Percentiles rank a stretch among this genome's conserved stretches.
Conservation (phyloP, 129 eudicot species). For the Flaveria bidentis region DNA sequence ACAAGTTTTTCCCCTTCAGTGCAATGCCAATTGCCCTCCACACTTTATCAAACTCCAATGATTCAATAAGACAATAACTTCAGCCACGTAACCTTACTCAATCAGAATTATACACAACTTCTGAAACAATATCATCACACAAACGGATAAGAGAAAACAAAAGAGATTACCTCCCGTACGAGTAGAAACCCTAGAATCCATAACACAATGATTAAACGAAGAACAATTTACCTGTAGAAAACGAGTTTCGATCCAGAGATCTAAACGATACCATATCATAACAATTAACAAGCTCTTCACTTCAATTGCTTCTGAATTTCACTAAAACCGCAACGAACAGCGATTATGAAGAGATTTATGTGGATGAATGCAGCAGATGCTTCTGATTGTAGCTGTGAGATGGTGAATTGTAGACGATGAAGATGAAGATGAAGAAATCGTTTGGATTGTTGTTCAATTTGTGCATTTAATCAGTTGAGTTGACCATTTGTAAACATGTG, state of each 20-base stretch:
- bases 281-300: neutral
- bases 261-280: neutral
- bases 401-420: slow-evolving; percentile 11
- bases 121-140: neutral
- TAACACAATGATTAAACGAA: neutral
- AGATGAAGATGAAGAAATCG: slow-evolving; percentile 2
- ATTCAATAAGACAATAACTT: neutral
- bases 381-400: slow-evolving; percentile 17
- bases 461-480: slow-evolving; percentile 4
- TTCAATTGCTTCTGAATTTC: slow-evolving; percentile 12
- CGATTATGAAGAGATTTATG: slow-evolving; percentile 2
- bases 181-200: slow-evolving; percentile 17
- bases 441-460: neutral
- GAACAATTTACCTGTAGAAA: slow-evolving; percentile 25
- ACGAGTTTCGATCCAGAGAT: slow-evolving; percentile 19
- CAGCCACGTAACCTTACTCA: neutral
- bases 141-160: slow-evolving; percentile 14
- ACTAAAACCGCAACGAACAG: slow-evolving; percentile 12
- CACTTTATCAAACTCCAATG: neutral
- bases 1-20: neutral
- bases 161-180: neutral
- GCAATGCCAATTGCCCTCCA: slow-evolving; percentile 21
- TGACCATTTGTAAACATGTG: slow-evolving; percentile 28
- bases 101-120: neutral
- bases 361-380: slow-evolving; percentile 7